A percentile compares a stretch with the other conserved stretches of the same genome.
Conservation (phyloP, 2,329 filamentous ascomycete species). For the Cercospora sp. region DNA sequence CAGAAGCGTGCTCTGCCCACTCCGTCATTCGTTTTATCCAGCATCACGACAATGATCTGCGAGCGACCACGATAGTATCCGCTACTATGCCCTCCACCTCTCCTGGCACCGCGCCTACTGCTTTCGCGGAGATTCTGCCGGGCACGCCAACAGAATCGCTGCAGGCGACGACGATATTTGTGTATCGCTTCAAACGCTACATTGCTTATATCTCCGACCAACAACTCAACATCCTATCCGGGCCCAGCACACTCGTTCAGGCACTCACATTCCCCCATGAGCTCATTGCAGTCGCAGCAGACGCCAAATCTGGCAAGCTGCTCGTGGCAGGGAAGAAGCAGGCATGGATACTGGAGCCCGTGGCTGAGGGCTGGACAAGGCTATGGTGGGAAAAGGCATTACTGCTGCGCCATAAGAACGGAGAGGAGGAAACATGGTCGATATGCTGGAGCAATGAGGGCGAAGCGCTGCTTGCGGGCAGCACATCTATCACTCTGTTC, state of each 20-base stretch:
- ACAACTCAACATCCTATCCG: conserved; percentile 79
- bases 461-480: conserved; percentile 78
- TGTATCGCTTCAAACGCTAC: conserved; percentile 71
- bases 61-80: conserved; percentile 23
- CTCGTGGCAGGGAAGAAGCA: conserved; percentile 67
- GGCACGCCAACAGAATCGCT: conserved; percentile 76
- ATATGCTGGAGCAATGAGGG: conserved; percentile 87
- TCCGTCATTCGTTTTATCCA: background rate
- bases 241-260: conserved; percentile 74
- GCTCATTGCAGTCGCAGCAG: conserved; percentile 76
- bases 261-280: conserved; percentile 64
- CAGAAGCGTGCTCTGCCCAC: background rate
- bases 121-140: conserved; percentile 62
- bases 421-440: conserved; percentile 53
- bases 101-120: conserved; percentile 25
- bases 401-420: conserved; percentile 52
- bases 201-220: conserved; percentile 88
- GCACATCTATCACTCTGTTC: conserved; percentile 68
- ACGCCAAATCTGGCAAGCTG: conserved; percentile 82
- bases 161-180: conserved; percentile 72
- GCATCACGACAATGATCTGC: background rate
- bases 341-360: conserved; percentile 77
- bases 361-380: conserved; percentile 72
- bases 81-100: conserved; percentile 37
- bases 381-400: conserved; percentile 68